These are phyloP conservation scores for Rhodotorula babjevae DNA, from an alignment of 768 basidiomycete genomes.

Conservation along the genomic window DNA sequence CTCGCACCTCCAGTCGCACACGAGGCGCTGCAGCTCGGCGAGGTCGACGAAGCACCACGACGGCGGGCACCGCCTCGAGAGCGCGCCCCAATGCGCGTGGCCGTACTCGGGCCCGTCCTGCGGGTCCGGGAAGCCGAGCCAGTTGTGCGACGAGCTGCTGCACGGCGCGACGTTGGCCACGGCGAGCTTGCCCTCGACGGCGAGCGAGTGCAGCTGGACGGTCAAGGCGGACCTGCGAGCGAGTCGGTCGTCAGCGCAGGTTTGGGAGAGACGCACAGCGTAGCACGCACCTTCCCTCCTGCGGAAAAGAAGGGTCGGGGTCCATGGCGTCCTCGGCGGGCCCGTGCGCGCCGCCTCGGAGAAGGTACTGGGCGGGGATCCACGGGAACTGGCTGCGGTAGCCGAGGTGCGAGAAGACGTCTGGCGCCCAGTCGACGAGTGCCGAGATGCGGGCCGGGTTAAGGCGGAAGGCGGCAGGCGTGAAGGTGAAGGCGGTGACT, in stretches of 20 bases:
- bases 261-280: too few relatives aligned
- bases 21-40: slow-evolving; percentile 5
- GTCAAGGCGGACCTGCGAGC: neutral
- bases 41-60: neutral
- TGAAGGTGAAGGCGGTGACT: slow-evolving; percentile 27
- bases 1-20: slow-evolving; percentile 2
- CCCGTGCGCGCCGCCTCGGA: neutral
- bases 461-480: neutral
- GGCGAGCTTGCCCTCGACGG: neutral
- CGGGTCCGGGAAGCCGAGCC: neutral
- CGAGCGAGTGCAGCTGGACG: neutral
- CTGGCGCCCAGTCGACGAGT: neutral
- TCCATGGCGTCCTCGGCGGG: neutral
- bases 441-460: neutral
- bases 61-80: neutral
- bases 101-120: neutral
- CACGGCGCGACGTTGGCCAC: neutral
- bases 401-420: neutral
- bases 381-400: slow-evolving; percentile 7
- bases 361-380: slow-evolving; percentile 13
- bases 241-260: too few relatives aligned
- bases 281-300: neutral
- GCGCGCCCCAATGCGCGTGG: neutral
- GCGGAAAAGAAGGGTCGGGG: neutral
- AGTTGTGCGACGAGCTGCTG: too few relatives aligned